Conservation (phyloP, 164 flowering plant genomes). For the Sextonia rubra region DNA sequence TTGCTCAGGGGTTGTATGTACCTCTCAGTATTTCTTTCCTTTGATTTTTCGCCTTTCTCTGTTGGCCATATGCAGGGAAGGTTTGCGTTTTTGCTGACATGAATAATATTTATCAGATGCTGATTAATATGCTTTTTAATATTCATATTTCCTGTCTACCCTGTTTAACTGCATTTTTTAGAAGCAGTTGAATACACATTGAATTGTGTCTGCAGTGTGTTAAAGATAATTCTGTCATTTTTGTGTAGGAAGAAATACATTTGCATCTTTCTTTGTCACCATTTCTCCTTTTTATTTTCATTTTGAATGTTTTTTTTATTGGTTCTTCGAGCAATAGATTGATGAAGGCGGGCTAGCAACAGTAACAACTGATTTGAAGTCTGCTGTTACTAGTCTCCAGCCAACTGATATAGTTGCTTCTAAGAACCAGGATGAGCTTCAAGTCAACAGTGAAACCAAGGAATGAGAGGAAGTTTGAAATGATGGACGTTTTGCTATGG, state of each 20-base stretch:
- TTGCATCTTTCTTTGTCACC: background rate
- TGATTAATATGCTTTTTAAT: background rate
- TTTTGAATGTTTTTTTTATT: background rate
- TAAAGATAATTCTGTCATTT: background rate
- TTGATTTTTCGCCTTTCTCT: background rate
- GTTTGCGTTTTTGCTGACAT: background rate
- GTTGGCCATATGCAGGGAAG: background rate
- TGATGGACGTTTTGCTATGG: background rate
- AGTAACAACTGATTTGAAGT: background rate
- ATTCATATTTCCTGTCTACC: background rate
- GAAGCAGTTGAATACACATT: background rate
- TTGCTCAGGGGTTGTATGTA: background rate
- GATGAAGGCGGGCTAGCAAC: conserved; percentile 1
- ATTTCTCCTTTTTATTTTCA: background rate
- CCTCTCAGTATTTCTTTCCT: background rate
- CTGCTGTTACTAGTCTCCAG: background rate
- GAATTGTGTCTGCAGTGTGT: background rate
- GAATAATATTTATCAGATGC: background rate
- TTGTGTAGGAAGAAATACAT: background rate
- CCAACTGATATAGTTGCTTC: background rate
- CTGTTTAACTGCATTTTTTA: background rate
- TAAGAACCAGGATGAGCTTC: conserved; percentile 7
- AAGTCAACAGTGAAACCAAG: conserved; percentile 2
- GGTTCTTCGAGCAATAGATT: conserved; percentile 5
- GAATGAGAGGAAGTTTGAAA: background rate